phyloP scores from a whole-genome alignment of 1,284 basidiomycete species.

The Volvariella volvacea region DNA sequence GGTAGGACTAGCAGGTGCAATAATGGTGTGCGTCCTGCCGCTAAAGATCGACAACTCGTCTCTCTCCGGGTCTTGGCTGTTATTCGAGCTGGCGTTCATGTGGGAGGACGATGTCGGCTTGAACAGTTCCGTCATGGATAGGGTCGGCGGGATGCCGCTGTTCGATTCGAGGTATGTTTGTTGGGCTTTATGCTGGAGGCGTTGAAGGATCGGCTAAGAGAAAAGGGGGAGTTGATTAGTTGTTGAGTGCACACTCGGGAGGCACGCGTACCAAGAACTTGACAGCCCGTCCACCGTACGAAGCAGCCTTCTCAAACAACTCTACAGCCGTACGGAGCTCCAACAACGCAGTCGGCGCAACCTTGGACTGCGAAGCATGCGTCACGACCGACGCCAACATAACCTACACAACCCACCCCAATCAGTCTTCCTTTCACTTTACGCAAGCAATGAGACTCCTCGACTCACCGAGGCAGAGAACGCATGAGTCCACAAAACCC shows the following conservation, averaged over 20 bases:
- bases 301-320: constrained; percentile 54
- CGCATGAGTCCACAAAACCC: constrained; percentile 64
- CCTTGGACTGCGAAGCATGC: constrained; percentile 55
- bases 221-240: neutral
- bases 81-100: constrained; percentile 18
- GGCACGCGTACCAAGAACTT: constrained; percentile 50
- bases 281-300: constrained; percentile 52
- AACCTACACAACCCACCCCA: constrained; percentile 36
- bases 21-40: constrained; percentile 51
- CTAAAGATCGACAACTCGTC: constrained; percentile 71
- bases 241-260: too few relatives aligned
- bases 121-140: constrained; percentile 45
- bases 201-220: constrained; percentile 48
- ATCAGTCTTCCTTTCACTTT: too few relatives aligned
- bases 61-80: constrained; percentile 18
- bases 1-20: too few relatives aligned
- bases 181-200: constrained; percentile 56
- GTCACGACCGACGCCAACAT: constrained; percentile 67
- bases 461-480: constrained; percentile 54
- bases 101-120: constrained; percentile 23
- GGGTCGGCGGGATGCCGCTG: constrained; percentile 31
- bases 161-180: constrained; percentile 40
- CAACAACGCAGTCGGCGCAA: constrained; percentile 56
- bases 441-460: too few relatives aligned
- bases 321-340: constrained; percentile 54